Base-by-base conservation (phyloP, 75 land plant genomes). In the Pinus taeda region DNA sequence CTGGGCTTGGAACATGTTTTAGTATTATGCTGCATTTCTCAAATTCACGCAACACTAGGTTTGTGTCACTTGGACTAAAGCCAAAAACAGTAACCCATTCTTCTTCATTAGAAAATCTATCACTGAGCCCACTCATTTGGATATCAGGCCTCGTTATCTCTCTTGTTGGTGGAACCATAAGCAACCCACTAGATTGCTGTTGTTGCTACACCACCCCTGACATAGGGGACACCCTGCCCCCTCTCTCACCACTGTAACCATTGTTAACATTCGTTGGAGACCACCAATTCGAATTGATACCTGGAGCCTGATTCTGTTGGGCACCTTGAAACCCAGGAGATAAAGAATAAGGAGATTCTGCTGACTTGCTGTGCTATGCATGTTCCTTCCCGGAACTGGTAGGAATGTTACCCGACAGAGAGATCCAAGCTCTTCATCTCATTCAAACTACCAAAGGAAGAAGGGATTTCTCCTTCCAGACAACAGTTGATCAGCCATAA, bases 81-180 rank as follows among this genome's bases (percentile, higher is more conserved):
- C 99, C 98, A 78, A 84, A 96, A 57, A 94, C 93, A 49, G 98
- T 96, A 57, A 96, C 95, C 98, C 98, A 96, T 77, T 91, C 92
- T 71, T 94, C 97, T 73, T 88, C 91, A 69, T 86, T 88, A 3
- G 81, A 66, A 33, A 62, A 78, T 62, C 88, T 90, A 18, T 65
- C 53, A 69, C 78, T 62, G 21, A 76, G 61, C 56, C 73, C 74
- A 75, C 77, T 84, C 57, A 82, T 87, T 76, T 86, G 83, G 59
- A 84, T 36, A 76, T 92, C 97, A 0, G 97, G 96, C 65, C 99
- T 91, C 2, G 86, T 90, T 64, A 96, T 84, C 77, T 96, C 97
- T 75, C 91, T 83, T 1, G 95, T 88, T 1, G 91, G 83, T 14
- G 94, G 98, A 55, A 94, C 75, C 37, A 90, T 89, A 55, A 96